phyloP scores from a whole-genome alignment of 768 basidiomycete species.

The Termitomyces sp. region DNA sequence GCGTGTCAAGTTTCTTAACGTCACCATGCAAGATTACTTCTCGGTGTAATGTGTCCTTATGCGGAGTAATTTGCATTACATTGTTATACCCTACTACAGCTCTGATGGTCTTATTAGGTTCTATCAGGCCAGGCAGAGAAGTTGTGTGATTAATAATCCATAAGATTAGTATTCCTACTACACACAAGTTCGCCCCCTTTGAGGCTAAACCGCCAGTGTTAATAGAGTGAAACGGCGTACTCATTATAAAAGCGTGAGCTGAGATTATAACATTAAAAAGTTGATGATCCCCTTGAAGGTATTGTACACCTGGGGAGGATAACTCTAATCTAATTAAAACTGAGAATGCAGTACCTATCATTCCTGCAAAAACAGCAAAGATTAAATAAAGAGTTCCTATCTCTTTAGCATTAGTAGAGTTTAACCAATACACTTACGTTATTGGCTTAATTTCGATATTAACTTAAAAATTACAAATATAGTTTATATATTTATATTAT shows the following conservation, averaged over 20 bases:
- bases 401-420: slow-evolving; percentile 10
- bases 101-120: background rate
- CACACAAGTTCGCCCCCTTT: background rate
- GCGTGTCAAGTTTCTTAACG: background rate
- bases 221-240: background rate
- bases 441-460: background rate
- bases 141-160: background rate
- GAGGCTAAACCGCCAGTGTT: background rate
- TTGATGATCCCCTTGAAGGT: slow-evolving; percentile 5
- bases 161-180: background rate
- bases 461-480: background rate
- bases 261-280: slow-evolving; percentile 2
- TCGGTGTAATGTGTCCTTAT: background rate
- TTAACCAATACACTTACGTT: slow-evolving; percentile 1
- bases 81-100: background rate
- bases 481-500: background rate
- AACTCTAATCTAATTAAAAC: slow-evolving; percentile 5
- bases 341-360: slow-evolving; percentile 3
- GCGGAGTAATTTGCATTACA: background rate
- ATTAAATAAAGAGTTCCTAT: slow-evolving; percentile 8
- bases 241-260: slow-evolving; percentile 5
- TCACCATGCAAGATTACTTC: background rate
- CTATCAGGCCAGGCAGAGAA: background rate
- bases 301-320: slow-evolving; percentile 4
- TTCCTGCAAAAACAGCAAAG: slow-evolving; percentile 8